Evolutionary conservation across 495 filamentous ascomycete genomes (phyloP).

Genomic region (Penicillium maclennaniae): DNA sequence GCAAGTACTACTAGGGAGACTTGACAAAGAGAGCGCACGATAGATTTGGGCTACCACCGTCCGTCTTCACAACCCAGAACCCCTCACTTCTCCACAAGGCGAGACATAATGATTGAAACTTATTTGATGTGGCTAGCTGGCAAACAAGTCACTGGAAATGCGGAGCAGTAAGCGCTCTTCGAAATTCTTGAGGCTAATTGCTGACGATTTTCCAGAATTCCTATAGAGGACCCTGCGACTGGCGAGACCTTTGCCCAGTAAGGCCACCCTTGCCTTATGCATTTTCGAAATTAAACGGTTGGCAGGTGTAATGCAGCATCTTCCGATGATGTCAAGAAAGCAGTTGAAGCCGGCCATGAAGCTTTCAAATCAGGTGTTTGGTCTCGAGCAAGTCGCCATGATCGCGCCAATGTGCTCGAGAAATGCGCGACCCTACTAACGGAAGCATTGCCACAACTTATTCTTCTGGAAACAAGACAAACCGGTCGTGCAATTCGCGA

Average conservation of each 20-base stretch:
- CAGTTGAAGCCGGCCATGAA: conserved; percentile 43
- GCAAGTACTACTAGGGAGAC: too few species aligned
- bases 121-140: background rate
- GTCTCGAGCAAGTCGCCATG: conserved; percentile 51
- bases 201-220: background rate
- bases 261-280: background rate
- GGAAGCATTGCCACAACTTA: conserved; percentile 45
- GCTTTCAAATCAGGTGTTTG: conserved; percentile 54
- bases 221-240: conserved; percentile 15
- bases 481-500: conserved; percentile 61
- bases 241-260: conserved; percentile 20
- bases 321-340: conserved; percentile 39
- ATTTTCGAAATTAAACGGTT: background rate
- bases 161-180: background rate
- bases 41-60: background rate
- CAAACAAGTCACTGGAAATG: background rate
- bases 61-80: background rate
- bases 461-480: conserved; percentile 55
- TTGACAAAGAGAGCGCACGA: too few species aligned
- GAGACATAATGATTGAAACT: background rate
- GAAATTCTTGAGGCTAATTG: background rate
- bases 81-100: background rate
- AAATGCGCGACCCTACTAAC: conserved; percentile 51
- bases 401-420: conserved; percentile 54
- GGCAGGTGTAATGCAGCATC: conserved; percentile 43